A percentile compares a stretch with the other conserved stretches of the same genome.
phyloP scores from a whole-genome alignment of 2,329 filamentous ascomycete genomes.

The Neonectria coccinea region DNA sequence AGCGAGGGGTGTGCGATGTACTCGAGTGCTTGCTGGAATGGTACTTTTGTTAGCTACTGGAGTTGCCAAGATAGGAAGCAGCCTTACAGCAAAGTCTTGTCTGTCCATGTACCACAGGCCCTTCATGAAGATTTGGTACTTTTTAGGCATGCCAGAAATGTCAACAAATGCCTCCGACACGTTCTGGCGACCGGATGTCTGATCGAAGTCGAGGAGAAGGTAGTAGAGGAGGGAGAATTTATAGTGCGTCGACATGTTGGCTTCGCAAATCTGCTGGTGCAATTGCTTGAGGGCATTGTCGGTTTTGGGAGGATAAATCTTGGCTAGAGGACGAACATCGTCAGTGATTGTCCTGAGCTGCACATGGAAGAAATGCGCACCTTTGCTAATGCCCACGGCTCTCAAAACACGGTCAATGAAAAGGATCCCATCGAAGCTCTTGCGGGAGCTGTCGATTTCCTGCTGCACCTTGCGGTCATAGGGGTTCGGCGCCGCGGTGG shows the following conservation, averaged over 20 bases:
- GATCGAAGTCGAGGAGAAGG: constrained; percentile 79
- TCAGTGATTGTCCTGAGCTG: constrained; percentile 7
- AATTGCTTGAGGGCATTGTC: constrained; percentile 75
- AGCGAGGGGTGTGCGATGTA: constrained; percentile 84
- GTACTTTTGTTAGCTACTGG: constrained; percentile 8
- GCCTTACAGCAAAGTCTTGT: constrained; percentile 70
- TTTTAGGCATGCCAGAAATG: constrained; percentile 75
- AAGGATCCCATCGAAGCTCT: constrained; percentile 74
- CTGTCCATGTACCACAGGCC: constrained; percentile 86
- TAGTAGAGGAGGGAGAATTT: constrained; percentile 89
- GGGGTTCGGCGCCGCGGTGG: constrained; percentile 67
- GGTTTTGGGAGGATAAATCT: constrained; percentile 79
- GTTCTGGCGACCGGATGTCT: constrained; percentile 62
- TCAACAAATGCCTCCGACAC: constrained; percentile 69
- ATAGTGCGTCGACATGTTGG: constrained; percentile 75
- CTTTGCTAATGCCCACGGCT: constrained; percentile 75
- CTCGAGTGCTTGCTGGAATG: constrained; percentile 71
- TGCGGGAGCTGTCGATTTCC: constrained; percentile 75
- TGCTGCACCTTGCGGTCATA: constrained; percentile 72
- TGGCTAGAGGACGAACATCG: constrained; percentile 55
- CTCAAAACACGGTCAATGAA: constrained; percentile 85
- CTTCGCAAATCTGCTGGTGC: constrained; percentile 76
- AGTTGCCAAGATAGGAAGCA: not conserved
- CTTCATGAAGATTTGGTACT: constrained; percentile 84
- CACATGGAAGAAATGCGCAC: constrained; percentile 54